These are phyloP conservation scores for Lenwebbia sp. DNA, from an alignment of 345 rosid genomes.

Conservation along the genomic window DNA sequence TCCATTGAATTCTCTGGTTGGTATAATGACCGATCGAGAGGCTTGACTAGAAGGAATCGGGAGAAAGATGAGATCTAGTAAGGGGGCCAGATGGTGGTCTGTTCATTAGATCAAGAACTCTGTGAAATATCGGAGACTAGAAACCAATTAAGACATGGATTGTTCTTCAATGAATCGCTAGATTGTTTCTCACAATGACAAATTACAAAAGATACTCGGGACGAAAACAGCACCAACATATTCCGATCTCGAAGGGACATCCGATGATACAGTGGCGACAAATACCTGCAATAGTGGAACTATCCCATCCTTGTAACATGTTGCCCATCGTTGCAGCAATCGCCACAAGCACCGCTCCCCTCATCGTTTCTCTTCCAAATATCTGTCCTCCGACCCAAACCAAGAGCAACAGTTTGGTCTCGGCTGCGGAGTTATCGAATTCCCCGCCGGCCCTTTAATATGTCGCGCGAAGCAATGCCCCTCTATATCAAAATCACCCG, in stretches of 20 bases:
- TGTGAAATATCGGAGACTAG: neutral
- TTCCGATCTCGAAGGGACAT: neutral
- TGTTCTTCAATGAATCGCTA: neutral
- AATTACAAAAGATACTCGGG: neutral
- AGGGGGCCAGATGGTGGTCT: neutral
- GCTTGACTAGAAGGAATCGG: neutral
- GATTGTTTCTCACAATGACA: neutral
- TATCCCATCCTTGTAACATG: constrained; percentile 34
- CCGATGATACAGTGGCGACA: neutral
- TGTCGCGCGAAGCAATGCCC: neutral
- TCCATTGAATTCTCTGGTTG: neutral
- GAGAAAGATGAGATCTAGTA: neutral
- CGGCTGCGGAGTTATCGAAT: neutral
- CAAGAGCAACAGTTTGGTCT: neutral
- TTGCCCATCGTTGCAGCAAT: constrained; percentile 27
- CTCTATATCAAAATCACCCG: neutral
- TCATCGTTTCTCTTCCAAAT: constrained; percentile 3
- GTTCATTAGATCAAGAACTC: neutral
- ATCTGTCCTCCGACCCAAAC: neutral
- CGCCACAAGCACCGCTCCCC: constrained; percentile 27
- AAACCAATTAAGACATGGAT: neutral
- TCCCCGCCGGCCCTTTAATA: neutral
- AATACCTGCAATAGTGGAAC: constrained; percentile 27
- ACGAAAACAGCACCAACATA: neutral
- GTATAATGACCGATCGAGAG: neutral